Percentiles rank a stretch among this genome's conserved stretches.
phyloP scores from a whole-genome alignment of 2,329 filamentous ascomycete species.

The Sclerotinia spermophila region DNA sequence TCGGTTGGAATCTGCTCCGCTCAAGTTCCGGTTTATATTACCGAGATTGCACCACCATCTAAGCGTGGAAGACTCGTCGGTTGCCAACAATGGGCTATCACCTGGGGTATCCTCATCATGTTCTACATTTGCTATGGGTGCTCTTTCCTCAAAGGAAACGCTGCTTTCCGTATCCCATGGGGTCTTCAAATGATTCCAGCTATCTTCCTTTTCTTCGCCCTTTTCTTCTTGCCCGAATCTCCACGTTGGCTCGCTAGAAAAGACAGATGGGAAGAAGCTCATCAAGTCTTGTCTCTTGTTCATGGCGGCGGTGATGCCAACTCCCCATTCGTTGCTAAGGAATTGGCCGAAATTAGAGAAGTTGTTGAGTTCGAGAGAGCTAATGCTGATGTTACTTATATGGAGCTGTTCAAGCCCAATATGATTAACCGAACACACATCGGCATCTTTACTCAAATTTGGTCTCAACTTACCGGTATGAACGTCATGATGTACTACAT shows the following conservation, averaged over 20 bases:
- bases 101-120: conserved; percentile 67
- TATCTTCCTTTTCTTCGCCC: conserved; percentile 53
- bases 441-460: conserved; percentile 70
- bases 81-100: conserved; percentile 58
- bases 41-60: conserved; percentile 58
- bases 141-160: conserved; percentile 26
- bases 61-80: conserved; percentile 64
- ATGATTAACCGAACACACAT: conserved; percentile 72
- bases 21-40: conserved; percentile 65
- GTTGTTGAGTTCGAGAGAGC: conserved; percentile 73
- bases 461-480: conserved; percentile 74
- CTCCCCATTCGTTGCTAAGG: conserved; percentile 61
- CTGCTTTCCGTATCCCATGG: conserved; percentile 63
- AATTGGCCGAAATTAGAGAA: conserved; percentile 69
- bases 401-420: conserved; percentile 68
- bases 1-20: conserved; percentile 60
- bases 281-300: conserved; percentile 41
- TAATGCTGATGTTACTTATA: conserved; percentile 65
- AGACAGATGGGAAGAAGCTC: conserved; percentile 59
- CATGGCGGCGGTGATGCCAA: conserved; percentile 63
- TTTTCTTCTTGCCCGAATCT: conserved; percentile 59
- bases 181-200: conserved; percentile 61
- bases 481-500: conserved; percentile 63
- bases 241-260: conserved; percentile 62
- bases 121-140: conserved; percentile 63